Percentiles rank a stretch among this genome's conserved stretches.
phyloP scores from a whole-genome alignment of 805 yeast species.

The Torulaspora maleeae region DNA sequence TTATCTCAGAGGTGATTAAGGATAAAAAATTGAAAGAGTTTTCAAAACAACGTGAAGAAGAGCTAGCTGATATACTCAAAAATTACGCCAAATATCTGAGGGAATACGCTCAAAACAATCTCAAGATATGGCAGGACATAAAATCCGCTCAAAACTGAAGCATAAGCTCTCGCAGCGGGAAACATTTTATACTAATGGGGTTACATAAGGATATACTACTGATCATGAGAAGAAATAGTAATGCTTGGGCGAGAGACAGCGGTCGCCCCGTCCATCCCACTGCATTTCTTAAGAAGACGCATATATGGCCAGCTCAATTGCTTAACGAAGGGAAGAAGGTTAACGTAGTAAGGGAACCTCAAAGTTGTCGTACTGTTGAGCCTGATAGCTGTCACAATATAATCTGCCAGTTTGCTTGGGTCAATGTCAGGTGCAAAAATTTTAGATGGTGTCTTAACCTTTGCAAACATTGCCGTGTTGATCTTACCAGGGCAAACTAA shows the following conservation, averaged over 20 bases:
- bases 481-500: slow-evolving; percentile 87
- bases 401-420: slow-evolving; percentile 58
- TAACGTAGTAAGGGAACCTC: slow-evolving; percentile 71
- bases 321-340: slow-evolving; percentile 65
- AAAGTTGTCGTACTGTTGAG: slow-evolving; percentile 65
- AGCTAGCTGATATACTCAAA: slow-evolving; percentile 23
- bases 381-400: slow-evolving; percentile 51
- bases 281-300: slow-evolving; percentile 40
- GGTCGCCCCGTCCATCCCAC: slow-evolving; percentile 57
- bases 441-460: slow-evolving; percentile 67
- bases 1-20: slow-evolving; percentile 30
- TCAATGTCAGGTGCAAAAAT: slow-evolving; percentile 79
- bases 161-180: neutral
- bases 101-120: slow-evolving; percentile 28
- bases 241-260: slow-evolving; percentile 4
- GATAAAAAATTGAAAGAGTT: slow-evolving; percentile 34
- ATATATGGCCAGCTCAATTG: slow-evolving; percentile 61
- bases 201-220: slow-evolving; percentile 1
- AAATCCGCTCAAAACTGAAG: slow-evolving; percentile 12
- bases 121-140: slow-evolving; percentile 29
- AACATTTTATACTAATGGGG: neutral
- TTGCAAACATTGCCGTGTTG: slow-evolving; percentile 66
- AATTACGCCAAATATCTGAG: slow-evolving; percentile 30
- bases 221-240: neutral
- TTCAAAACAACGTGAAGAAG: slow-evolving; percentile 23